Conservation (phyloP, 75 land plant genomes). For the Cupressus sempervirens region DNA sequence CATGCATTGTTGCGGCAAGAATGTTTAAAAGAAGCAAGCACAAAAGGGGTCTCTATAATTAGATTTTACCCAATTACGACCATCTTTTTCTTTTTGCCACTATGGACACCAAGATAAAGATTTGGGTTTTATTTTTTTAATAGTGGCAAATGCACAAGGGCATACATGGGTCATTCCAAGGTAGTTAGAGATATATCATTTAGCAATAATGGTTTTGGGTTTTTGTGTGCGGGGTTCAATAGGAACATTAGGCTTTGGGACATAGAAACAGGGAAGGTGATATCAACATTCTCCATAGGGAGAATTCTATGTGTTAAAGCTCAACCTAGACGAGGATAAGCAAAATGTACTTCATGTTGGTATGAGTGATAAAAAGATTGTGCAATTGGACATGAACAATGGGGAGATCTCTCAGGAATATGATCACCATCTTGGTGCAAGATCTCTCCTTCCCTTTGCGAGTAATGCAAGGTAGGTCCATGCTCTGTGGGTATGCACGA, state of each 20-base stretch:
- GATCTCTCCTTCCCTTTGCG: no score
- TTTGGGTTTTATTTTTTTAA: constrained; percentile 47
- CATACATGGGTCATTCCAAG: constrained; percentile 87
- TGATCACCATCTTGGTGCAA: constrained; percentile 96
- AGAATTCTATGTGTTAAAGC: constrained; percentile 91
- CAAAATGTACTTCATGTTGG: constrained; percentile 88
- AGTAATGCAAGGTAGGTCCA: no score
- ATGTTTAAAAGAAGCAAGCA: no score
- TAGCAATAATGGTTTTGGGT: constrained; percentile 83
- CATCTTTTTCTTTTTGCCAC: constrained; percentile 41
- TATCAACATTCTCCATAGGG: constrained; percentile 83
- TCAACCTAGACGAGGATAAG: constrained; percentile 97
- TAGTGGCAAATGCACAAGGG: constrained; percentile 43
- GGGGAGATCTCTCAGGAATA: constrained; percentile 21
- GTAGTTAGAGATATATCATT: constrained; percentile 82
- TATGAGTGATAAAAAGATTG: constrained; percentile 97
- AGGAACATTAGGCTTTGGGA: constrained; percentile 93
- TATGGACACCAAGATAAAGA: constrained; percentile 42
- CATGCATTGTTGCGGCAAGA: no score
- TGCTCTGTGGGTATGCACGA: no score
- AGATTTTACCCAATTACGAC: constrained; percentile 43
- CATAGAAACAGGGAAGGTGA: constrained; percentile 85
- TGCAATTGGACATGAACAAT: constrained; percentile 95
- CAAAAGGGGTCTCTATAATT: constrained; percentile 86
- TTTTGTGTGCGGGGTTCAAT: constrained; percentile 75